phyloP scores from a whole-genome alignment of 148 eudicot species.

The Rhododendron griersonianum region DNA sequence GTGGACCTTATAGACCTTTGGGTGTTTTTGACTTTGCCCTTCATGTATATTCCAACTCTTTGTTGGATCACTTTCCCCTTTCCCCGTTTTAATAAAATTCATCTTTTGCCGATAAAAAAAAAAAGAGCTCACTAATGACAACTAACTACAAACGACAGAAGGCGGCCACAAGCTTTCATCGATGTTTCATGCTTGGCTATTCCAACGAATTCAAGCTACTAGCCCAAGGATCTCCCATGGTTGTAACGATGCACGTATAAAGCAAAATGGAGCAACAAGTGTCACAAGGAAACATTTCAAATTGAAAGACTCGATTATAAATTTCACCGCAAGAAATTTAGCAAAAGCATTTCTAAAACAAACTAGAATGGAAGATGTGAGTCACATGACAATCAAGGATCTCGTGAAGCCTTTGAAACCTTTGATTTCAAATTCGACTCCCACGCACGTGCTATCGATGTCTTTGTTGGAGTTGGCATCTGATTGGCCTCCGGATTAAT shows the following conservation, averaged over 20 bases:
- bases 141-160: background rate
- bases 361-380: background rate
- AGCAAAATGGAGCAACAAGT: background rate
- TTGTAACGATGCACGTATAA: background rate
- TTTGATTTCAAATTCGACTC: background rate
- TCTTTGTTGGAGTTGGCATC: background rate
- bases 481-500: too few species aligned
- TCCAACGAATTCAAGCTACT: background rate
- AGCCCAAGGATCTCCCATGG: background rate
- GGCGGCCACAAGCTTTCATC: background rate
- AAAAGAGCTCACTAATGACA: background rate
- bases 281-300: background rate
- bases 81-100: too few species aligned
- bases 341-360: background rate
- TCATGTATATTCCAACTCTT: too few species aligned
- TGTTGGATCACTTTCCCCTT: too few species aligned
- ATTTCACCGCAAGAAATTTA: background rate
- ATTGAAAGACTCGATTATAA: background rate
- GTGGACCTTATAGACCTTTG: too few species aligned
- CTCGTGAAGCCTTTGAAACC: background rate
- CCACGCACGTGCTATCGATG: background rate
- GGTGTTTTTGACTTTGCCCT: too few species aligned
- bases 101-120: too few species aligned
- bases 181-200: background rate
- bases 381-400: too few species aligned